These are phyloP conservation scores for Ocimum tenuiflorum DNA, from an alignment of 257 asterid genomes.

Conservation along the genomic window DNA sequence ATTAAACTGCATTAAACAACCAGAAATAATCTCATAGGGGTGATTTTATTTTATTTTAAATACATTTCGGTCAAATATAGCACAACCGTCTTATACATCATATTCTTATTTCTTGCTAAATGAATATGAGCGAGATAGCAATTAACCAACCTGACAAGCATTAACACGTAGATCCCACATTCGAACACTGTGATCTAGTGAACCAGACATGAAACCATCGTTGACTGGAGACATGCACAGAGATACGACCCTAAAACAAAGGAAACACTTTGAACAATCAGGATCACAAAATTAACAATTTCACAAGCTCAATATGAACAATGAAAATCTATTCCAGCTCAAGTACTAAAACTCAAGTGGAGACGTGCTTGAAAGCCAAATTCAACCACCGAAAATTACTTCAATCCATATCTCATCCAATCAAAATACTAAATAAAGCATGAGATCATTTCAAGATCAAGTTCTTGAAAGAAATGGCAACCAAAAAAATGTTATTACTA, in stretches of 20 bases:
- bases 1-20: not conserved
- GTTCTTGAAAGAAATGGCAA: not conserved
- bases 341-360: not conserved
- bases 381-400: too few species aligned
- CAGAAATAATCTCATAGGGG: not conserved
- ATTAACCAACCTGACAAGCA: conserved; percentile 79
- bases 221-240: conserved; percentile 94
- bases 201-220: conserved; percentile 95
- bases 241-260: conserved; percentile 68
- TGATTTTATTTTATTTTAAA: too few species aligned
- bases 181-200: conserved; percentile 87
- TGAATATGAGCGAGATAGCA: not conserved
- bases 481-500: not conserved
- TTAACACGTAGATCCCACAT: conserved; percentile 98
- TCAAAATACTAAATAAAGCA: too few species aligned
- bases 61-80: not conserved
- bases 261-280: conserved; percentile 4
- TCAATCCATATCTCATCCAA: too few species aligned
- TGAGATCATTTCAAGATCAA: not conserved
- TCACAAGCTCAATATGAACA: too few species aligned
- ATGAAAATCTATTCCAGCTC: not conserved
- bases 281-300: not conserved
- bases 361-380: not conserved
- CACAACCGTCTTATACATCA: not conserved
- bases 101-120: not conserved